A percentile compares a stretch with the other conserved stretches of the same genome.
These are phyloP conservation scores for Fusarium duplospermum DNA, from an alignment of 2,329 filamentous ascomycete species.

Conservation along the genomic window DNA sequence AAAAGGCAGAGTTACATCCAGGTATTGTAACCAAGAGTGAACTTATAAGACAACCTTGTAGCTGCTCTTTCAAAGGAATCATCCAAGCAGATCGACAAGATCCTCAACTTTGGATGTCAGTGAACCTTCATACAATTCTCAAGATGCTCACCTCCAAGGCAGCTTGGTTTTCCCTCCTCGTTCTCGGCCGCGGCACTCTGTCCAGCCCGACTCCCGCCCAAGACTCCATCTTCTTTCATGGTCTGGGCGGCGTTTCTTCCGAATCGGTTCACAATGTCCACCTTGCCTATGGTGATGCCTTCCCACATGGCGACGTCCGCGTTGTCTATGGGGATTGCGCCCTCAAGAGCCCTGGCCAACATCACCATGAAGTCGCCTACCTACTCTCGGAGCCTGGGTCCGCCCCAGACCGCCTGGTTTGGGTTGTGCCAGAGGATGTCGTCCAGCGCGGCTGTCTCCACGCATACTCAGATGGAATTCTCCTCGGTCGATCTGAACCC, in stretches of 20 bases:
- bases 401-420: background rate
- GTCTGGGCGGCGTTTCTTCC: background rate
- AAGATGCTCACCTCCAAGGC: slow-evolving; percentile 5
- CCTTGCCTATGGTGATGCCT: background rate
- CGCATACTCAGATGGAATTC: background rate
- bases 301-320: background rate
- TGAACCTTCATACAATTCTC: background rate
- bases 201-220: background rate
- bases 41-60: background rate
- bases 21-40: background rate
- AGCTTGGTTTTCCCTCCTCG: background rate
- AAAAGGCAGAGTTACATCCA: background rate
- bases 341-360: background rate
- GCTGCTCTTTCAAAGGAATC: background rate
- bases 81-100: slow-evolving; percentile 34
- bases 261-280: background rate
- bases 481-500: background rate
- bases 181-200: background rate
- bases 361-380: background rate
- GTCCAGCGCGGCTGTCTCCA: background rate
- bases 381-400: background rate
- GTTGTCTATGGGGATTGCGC: background rate
- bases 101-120: slow-evolving; percentile 48
- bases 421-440: background rate
- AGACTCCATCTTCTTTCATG: slow-evolving; percentile 10